phyloP scores from a whole-genome alignment of 352 stramenopile species.

The Phytophthora gonapodyides region DNA sequence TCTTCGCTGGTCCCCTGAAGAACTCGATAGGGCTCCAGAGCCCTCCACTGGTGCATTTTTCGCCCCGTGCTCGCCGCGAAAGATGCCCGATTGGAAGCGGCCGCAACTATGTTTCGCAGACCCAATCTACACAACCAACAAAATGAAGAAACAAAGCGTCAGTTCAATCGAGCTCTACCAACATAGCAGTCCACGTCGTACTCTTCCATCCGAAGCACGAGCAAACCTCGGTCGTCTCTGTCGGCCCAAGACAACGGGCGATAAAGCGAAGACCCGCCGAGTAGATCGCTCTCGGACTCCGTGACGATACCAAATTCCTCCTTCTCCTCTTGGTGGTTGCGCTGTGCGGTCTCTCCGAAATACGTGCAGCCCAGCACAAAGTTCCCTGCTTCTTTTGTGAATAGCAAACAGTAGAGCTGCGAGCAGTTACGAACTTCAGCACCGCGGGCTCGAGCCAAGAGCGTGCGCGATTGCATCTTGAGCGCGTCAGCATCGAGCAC shows the following conservation, averaged over 20 bases:
- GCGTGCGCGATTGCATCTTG: conserved; percentile 28
- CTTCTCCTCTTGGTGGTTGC: conserved; percentile 28
- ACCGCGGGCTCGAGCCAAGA: conserved; percentile 13
- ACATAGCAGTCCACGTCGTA: conserved; percentile 13
- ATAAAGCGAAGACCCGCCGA: conserved; percentile 10
- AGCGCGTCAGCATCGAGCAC: conserved; percentile 38
- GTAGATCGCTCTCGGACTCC: conserved; percentile 18
- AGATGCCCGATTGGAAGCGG: conserved; percentile 14
- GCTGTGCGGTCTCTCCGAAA: conserved; percentile 35
- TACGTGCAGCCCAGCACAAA: conserved; percentile 42
- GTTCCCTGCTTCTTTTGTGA: conserved; percentile 39
- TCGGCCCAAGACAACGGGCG: conserved; percentile 14
- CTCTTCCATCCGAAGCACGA: conserved; percentile 44
- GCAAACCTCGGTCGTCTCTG: conserved; percentile 14
- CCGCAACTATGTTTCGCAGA: conserved; percentile 40
- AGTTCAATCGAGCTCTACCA: background rate
- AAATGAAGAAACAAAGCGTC: background rate
- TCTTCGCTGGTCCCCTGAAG: background rate
- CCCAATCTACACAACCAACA: conserved; percentile 36
- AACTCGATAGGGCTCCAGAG: conserved; percentile 23
- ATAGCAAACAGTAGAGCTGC: conserved; percentile 52
- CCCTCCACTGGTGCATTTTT: conserved; percentile 47
- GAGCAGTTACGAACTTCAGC: conserved; percentile 48
- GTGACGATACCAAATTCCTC: conserved; percentile 12
- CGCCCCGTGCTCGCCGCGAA: conserved; percentile 44